Conservation (phyloP, 2,329 filamentous ascomycete species). For the Lachnellula suecica region DNA sequence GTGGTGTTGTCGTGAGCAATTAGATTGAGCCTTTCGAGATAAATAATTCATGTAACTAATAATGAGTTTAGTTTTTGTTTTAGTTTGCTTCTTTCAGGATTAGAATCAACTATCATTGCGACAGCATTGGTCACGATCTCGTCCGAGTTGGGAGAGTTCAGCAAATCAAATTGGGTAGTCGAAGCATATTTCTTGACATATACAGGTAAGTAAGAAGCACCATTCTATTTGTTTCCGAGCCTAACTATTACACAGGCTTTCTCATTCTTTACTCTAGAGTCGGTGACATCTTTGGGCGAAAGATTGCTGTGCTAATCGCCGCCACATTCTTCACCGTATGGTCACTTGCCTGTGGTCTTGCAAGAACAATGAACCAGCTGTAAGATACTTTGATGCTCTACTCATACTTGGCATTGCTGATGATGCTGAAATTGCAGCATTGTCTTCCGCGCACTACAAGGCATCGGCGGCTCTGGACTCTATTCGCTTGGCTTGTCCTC, state of each 20-base stretch:
- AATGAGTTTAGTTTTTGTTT: no score
- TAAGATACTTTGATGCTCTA: not conserved
- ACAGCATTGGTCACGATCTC: not conserved
- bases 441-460: slow-evolving; percentile 27
- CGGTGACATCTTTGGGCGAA: slow-evolving; percentile 7
- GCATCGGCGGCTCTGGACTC: slow-evolving; percentile 46
- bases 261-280: slow-evolving; percentile 4
- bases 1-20: not conserved
- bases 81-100: not conserved
- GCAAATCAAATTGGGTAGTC: not conserved
- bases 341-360: slow-evolving; percentile 7
- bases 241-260: not conserved
- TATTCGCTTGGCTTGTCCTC: slow-evolving; percentile 45
- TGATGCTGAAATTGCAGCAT: slow-evolving; percentile 1
- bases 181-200: not conserved
- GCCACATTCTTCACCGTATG: slow-evolving; percentile 6
- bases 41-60: no score
- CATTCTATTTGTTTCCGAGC: no score
- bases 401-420: not conserved
- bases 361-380: slow-evolving; percentile 1
- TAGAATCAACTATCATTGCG: not conserved
- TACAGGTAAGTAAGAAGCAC: not conserved
- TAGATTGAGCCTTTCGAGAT: no score
- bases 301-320: not conserved
- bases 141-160: not conserved